These are phyloP conservation scores for Colletotrichum graminicola DNA, from an alignment of 2,329 filamentous ascomycete species.

Conservation along the genomic window DNA sequence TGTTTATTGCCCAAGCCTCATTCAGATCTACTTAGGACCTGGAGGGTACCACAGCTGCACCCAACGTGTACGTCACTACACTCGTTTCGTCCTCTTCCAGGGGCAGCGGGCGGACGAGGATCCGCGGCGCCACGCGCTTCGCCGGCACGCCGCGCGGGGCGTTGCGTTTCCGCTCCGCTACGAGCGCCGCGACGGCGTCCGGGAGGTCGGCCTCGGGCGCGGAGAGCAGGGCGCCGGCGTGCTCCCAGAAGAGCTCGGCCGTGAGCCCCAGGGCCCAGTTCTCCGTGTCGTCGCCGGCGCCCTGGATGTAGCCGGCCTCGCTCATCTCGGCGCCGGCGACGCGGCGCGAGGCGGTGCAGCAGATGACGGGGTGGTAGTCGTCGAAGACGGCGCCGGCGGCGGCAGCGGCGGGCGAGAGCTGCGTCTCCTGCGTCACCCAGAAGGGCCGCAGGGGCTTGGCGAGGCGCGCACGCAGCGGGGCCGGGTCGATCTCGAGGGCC, in stretches of 20 bases:
- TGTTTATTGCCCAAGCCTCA: too few relatives aligned
- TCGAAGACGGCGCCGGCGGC: conserved; percentile 56
- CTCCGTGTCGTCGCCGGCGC: conserved; percentile 94
- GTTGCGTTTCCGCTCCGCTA: conserved; percentile 48
- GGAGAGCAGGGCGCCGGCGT: conserved; percentile 70
- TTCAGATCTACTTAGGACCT: too few relatives aligned
- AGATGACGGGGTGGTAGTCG: conserved; percentile 79
- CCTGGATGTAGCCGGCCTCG: conserved; percentile 82
- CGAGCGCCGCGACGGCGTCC: conserved; percentile 60
- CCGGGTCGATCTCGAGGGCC: conserved; percentile 72
- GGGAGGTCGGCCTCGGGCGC: conserved; percentile 75
- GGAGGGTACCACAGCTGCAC: too few relatives aligned
- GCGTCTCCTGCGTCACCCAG: conserved; percentile 82
- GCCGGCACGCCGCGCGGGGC: conserved; percentile 32
- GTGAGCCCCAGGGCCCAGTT: conserved; percentile 90
- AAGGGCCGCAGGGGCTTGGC: conserved; percentile 80
- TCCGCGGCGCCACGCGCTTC: conserved; percentile 51
- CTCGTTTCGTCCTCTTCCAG: conserved; percentile 41
- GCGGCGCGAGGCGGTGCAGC: conserved; percentile 85
- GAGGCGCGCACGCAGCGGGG: conserved; percentile 66
- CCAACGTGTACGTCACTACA: too few relatives aligned
- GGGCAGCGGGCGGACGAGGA: conserved; percentile 55
- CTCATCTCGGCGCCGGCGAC: conserved; percentile 76
- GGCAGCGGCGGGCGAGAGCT: conserved; percentile 47
- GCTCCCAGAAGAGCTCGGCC: conserved; percentile 81